Base-by-base conservation (phyloP, 306 rosid species). In the Hippophae rhamnoides region DNA sequence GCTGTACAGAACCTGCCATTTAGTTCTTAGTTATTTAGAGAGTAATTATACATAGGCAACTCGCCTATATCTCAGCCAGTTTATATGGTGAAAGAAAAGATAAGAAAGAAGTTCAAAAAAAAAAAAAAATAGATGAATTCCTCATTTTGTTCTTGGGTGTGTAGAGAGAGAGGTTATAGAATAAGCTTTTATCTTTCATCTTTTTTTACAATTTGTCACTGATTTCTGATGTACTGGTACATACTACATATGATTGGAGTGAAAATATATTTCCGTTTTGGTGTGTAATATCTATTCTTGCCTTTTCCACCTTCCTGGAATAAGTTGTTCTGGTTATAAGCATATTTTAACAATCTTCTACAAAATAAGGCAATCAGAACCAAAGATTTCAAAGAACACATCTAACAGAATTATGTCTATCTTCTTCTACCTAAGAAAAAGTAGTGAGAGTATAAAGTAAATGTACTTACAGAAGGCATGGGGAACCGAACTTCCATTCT, bases 201-300 rank as follows among this genome's bases (percentile, higher is more conserved):
- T 58, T 69, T 18, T 18, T 60, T 58, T 58, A 53, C 41, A 74
- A 72, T 58, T 58, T 48, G 23, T 65, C 50, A 67, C 62, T 58
- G 83, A 64, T 76, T 83, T 75, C 80, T 74, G 84, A 77, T 88
- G 97, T 86, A 86, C 72, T 76, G 80, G 76, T 71, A 78, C 90
- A 57, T 79, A 71, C 38, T 31, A 31, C 38, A 62, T 75, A 79
- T 82, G 76, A 69, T 86, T 77, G 74, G 86, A 82, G 87, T 86
- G 90, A 71, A 73, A 83, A 64, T 82, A 76, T 79, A 76, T 81
- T 82, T 80, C 85, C 83, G 86, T 74, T 85, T 93, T 86, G 85
- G 97, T 77, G 89, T 93, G 94, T 84, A 78, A 65, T 65, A 44
- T 45, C 70, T 76, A 74, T 51, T 71, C 66, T 66, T 52, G 67